phyloP scores from a whole-genome alignment of 495 filamentous ascomycete species.

The Aspergillus sclerotioniger region DNA sequence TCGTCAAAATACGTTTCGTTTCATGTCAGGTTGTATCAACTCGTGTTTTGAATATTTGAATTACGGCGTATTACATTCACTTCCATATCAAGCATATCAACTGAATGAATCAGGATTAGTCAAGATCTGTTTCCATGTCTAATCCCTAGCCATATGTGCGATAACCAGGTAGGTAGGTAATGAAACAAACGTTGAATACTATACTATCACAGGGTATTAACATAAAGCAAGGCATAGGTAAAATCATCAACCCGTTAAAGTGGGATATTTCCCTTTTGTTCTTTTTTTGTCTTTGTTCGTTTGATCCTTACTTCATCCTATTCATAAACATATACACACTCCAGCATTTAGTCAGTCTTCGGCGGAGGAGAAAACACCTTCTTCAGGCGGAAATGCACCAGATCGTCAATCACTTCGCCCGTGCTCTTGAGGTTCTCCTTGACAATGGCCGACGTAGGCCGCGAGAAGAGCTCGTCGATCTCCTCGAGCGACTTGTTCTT shows the following conservation, averaged over 20 bases:
- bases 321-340: background rate
- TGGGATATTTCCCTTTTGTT: background rate
- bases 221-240: background rate
- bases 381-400: conserved; percentile 28
- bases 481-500: conserved; percentile 63
- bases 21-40: no score
- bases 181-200: background rate
- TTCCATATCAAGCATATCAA: no score
- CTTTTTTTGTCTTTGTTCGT: conserved; percentile 17
- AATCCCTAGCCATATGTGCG: no score
- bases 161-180: no score
- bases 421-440: conserved; percentile 45
- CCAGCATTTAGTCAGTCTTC: conserved; percentile 7
- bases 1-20: no score
- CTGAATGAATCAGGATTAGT: no score
- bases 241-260: background rate
- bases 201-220: background rate
- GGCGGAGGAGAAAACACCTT: conserved; percentile 38
- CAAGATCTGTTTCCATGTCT: no score
- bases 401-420: conserved; percentile 30
- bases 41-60: no score
- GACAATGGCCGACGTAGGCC: conserved; percentile 55
- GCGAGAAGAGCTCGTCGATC: conserved; percentile 56
- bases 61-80: no score
- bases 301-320: conserved; percentile 1